Base-by-base conservation (phyloP, 164 flowering plant species). In the Nymphaea thermarum region DNA sequence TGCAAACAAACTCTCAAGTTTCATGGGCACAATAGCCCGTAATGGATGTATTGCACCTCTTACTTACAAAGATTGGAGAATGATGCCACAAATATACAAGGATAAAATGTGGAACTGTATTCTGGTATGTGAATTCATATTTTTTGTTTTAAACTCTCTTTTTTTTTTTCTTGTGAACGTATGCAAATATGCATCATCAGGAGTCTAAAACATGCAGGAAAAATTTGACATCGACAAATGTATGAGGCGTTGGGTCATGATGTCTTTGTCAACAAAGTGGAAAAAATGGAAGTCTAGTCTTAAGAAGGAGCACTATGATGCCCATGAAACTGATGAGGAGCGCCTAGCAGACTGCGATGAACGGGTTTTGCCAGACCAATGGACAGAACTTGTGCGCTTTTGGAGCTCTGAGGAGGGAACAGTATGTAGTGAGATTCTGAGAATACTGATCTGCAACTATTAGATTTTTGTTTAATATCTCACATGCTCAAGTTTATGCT, bases 361-460 rank as follows among this genome's bases (percentile, higher is more conserved):
- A 59, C 64, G 77, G 66, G 74, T 78, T 41, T 64, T 67, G 45
- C 75, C 68, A 14, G 74, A 73, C 1, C 78, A 78, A 42, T 76
- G 78, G 81, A 65, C 55, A 10, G 14, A 41, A 42, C 78, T 78
- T 16, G 63, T 78, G 15, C 42, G 63, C 41, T 70, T 65, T 62
- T 78, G 81, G 78, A 65, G 62, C 67, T 68, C 81, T 42, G 71
- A 75, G 61, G 73, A 69, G 44, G 63, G 62, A 15, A 65, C 67
- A 74, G 78, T 78, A 62, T 59, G 67, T 45, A 51, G 17, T 53
- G 51, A 66, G 6, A 4, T 61, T 53, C 14, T 51, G 12, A 18
- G 17, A 41, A 25, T 25, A 25, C 36, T 65, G 3, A 3, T 60
- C 53, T 25, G 11, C n/a, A 6, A 63, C 25, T 12, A 4, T 63